Base-by-base conservation (phyloP, 345 rosid genomes). In the Camelina neglecta region DNA sequence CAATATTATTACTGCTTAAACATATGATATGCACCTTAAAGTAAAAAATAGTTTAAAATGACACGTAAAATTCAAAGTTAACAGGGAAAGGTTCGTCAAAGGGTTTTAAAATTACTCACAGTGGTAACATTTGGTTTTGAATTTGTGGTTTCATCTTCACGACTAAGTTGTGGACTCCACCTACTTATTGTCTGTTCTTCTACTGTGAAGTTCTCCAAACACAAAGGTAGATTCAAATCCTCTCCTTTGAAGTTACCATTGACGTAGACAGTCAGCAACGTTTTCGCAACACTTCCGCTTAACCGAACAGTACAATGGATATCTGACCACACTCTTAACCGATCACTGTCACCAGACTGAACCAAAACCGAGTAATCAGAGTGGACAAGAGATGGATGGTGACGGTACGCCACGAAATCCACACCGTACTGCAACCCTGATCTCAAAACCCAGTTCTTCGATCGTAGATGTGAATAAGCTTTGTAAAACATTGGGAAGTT, bases 301-400 rank as follows among this genome's bases (percentile, higher is more conserved):
- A 90, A 86, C 59, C 92, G 78, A 69, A 92, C 77, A 0, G 87
- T 51, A 61, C 90, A 83, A 71, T 90, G 86, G 31, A 89, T 8
- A 81, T 90, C 92, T 39, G 96, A 85, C 96, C 98, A 92, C 16
- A 73, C 83, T 72, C 83, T 83, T 69, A 94, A 66, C 56, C 90
- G 83, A 36, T 83, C 82, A 58, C 72, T 72, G 10, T 26, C 80
- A 49, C 81, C 33, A 0, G 73, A 86, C 54, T 75, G 76, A 68
- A 85, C 83, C 57, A 90, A 73, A 54, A 92, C 92, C 0, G 93
- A 90, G 74, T 83, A 93, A 49, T 92, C 93, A 18, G 97, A 86
- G 81, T 92, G 97, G 56, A 94, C 97, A 57, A 90, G 80, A 60
- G 93, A 84, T 0, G 97, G 97, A 74, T 89, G 95, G 66, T 94